Evolutionary conservation across 495 filamentous ascomycete species (phyloP).

Genomic region (Aspergillus incahuasiensis): DNA sequence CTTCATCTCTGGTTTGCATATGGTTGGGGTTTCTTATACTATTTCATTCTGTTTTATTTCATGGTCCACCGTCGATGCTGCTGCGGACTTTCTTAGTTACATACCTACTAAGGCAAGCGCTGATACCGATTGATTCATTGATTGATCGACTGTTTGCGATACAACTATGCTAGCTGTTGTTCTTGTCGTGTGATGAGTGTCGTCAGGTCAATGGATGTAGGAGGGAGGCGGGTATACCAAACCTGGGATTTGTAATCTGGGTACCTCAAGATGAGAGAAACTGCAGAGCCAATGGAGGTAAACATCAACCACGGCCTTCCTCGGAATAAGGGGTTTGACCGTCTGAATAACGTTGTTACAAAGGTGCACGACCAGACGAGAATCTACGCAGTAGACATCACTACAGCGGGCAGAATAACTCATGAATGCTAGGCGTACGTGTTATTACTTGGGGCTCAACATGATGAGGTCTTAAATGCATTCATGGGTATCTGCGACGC

Average conservation of each 20-base stretch:
- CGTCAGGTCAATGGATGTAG: too few species aligned
- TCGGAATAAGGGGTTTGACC: too few species aligned
- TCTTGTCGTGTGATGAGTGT: too few species aligned
- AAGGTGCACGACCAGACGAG: background rate
- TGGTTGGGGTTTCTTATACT: constrained; percentile 1
- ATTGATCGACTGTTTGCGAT: background rate
- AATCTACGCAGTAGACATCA: background rate
- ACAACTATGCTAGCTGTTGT: too few species aligned
- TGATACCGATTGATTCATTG: background rate
- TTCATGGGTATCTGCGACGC: constrained; percentile 48
- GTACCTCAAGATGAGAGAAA: too few species aligned
- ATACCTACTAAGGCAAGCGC: background rate
- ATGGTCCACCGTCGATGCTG: background rate
- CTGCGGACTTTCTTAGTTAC: background rate
- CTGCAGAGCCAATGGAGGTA: too few species aligned
- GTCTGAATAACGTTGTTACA: too few species aligned
- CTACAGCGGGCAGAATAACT: constrained; percentile 16
- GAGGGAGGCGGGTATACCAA: too few species aligned
- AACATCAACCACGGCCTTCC: too few species aligned
- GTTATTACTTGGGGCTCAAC: background rate
- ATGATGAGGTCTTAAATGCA: constrained; percentile 38
- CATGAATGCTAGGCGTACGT: constrained; percentile 22
- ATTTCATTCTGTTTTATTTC: background rate
- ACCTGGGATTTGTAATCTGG: too few species aligned
- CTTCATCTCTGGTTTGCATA: constrained; percentile 13